Evolutionary conservation across 176 grass and related monocot genomes (phyloP).

Genomic region (Zoysia pacifica): DNA sequence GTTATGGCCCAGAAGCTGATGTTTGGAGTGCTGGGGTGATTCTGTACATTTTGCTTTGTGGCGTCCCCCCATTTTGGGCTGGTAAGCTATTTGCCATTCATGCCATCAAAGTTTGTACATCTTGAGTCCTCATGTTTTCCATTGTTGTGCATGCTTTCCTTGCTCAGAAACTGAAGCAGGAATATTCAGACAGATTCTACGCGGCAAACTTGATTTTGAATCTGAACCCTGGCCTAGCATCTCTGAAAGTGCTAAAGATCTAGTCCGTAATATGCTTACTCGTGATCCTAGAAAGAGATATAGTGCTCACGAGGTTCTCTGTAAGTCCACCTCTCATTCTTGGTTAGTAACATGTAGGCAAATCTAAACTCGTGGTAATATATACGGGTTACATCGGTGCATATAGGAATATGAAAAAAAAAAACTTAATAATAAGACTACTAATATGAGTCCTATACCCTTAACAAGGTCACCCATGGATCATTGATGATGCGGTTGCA

Average conservation of each 20-base stretch:
- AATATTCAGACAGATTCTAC: constrained; percentile 97
- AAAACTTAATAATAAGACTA: too few species aligned
- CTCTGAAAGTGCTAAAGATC: constrained; percentile 92
- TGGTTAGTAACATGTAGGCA: neutral
- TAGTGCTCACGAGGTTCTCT: constrained; percentile 92
- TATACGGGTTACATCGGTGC: neutral
- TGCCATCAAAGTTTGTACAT: constrained; percentile 1
- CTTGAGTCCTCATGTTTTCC: constrained; percentile 32
- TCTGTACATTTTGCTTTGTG: constrained; percentile 96
- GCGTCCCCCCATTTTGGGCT: constrained; percentile 98
- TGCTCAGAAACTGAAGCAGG: constrained; percentile 92
- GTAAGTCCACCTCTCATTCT: constrained; percentile 55
- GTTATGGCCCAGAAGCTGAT: constrained; percentile 97
- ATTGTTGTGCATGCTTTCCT: constrained; percentile 35
- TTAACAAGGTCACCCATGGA: constrained; percentile 84
- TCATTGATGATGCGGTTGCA: constrained; percentile 91
- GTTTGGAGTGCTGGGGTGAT: constrained; percentile 99
- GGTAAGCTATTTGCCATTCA: constrained; percentile 49
- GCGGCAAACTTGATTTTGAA: constrained; percentile 95
- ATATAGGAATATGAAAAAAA: neutral
- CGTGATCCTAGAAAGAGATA: constrained; percentile 79
- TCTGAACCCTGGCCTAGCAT: constrained; percentile 94
- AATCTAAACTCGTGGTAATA: too few species aligned
- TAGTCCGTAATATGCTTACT: constrained; percentile 88
- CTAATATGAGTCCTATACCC: too few species aligned